Evolutionary conservation across 1,284 basidiomycete genomes (phyloP).

Genomic region (Austroboletus novae-zelandiae): DNA sequence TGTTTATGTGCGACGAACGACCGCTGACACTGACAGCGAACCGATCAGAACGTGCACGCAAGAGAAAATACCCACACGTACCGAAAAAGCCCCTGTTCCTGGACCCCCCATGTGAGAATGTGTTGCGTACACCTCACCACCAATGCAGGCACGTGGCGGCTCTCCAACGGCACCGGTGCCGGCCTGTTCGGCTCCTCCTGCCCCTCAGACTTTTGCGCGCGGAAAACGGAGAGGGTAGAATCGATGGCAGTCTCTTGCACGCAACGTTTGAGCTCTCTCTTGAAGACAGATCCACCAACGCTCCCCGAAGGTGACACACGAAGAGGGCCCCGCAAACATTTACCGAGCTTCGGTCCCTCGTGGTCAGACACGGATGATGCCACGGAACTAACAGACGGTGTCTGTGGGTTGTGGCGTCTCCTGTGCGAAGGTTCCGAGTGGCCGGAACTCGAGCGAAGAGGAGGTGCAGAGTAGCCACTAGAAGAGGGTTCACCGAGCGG

Average conservation of each 20-base stretch:
- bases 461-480: constrained; percentile 25
- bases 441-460: constrained; percentile 40
- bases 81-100: constrained; percentile 85
- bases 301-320: constrained; percentile 34
- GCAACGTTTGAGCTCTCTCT: constrained; percentile 52
- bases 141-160: constrained; percentile 64
- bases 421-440: constrained; percentile 20
- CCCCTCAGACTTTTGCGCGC: constrained; percentile 15
- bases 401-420: constrained; percentile 53
- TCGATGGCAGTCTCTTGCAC: constrained; percentile 61
- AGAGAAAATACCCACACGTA: constrained; percentile 32
- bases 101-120: constrained; percentile 72
- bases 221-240: constrained; percentile 16
- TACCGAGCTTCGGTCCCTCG: constrained; percentile 59
- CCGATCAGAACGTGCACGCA: constrained; percentile 9
- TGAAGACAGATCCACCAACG: constrained; percentile 61
- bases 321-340: constrained; percentile 51
- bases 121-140: constrained; percentile 80
- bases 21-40: constrained; percentile 59
- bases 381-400: constrained; percentile 53
- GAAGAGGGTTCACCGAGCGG: constrained; percentile 35
- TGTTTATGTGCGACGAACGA: constrained; percentile 70
- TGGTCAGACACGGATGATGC: constrained; percentile 52
- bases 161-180: constrained; percentile 42
- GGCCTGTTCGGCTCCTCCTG: constrained; percentile 15